A percentile compares a stretch with the other conserved stretches of the same genome.
Conservation (phyloP, 352 stramenopile genomes). For the Globisporangium mamillatum region DNA sequence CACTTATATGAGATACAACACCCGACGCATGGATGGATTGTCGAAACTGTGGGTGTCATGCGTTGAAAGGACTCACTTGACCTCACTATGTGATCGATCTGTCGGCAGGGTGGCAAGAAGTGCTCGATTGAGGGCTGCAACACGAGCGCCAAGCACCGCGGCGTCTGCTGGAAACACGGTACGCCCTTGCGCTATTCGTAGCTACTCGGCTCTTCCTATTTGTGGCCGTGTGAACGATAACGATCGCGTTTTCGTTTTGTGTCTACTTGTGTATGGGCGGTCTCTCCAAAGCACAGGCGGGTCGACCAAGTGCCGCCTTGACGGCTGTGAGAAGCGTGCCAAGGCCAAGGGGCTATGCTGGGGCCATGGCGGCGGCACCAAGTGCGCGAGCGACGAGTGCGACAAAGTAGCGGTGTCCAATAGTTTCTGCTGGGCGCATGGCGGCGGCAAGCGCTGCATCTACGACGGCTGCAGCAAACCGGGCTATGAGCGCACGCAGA, state of each 20-base stretch:
- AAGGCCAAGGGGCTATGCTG: constrained; percentile 24
- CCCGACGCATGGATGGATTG: not conserved
- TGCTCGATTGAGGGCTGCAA: constrained; percentile 36
- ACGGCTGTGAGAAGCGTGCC: constrained; percentile 18
- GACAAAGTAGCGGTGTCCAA: constrained; percentile 23
- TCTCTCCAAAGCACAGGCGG: constrained; percentile 2
- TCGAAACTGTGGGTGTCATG: not conserved
- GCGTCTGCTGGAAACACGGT: constrained; percentile 56
- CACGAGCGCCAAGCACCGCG: constrained; percentile 38
- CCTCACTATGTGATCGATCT: not conserved
- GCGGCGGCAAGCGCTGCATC: constrained; percentile 32
- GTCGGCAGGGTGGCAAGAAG: constrained; percentile 42
- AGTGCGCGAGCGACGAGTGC: constrained; percentile 16
- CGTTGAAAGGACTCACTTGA: constrained; percentile 13
- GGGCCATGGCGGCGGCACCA: constrained; percentile 21
- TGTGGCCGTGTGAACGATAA: not conserved
- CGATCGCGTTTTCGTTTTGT: not conserved
- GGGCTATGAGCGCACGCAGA: constrained; percentile 31
- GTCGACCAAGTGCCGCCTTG: constrained; percentile 19
- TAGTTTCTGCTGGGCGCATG: constrained; percentile 34
- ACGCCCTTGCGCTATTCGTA: not conserved
- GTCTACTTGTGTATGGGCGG: not conserved
- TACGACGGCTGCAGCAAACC: constrained; percentile 34
- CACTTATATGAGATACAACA: not conserved
- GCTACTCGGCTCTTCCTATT: not conserved